Evolutionary conservation across 345 rosid genomes (phyloP).

Genomic region (Syzygium jambos): DNA sequence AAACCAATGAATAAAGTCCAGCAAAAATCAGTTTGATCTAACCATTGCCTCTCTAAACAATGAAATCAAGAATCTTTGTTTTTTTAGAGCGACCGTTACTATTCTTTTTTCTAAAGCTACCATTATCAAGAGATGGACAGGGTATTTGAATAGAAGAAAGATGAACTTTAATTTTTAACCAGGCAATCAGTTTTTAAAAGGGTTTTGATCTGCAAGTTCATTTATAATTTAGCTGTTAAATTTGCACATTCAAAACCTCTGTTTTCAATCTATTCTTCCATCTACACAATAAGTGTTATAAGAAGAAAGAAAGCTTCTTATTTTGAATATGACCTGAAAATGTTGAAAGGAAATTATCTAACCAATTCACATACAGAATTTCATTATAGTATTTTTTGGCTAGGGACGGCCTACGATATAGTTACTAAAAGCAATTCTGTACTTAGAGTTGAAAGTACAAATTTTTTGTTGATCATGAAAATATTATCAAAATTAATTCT

Average conservation of each 20-base stretch:
- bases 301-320: not conserved
- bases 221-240: not conserved
- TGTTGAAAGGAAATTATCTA: not conserved
- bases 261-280: not conserved
- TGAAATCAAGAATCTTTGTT: not conserved
- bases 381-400: not conserved
- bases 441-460: too few relatives aligned
- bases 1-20: not conserved
- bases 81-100: too few relatives aligned
- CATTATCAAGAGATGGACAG: not conserved
- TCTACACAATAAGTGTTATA: not conserved
- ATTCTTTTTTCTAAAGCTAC: not conserved
- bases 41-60: not conserved
- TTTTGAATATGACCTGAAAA: not conserved
- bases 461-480: too few relatives aligned
- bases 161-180: not conserved
- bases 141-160: not conserved
- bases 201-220: not conserved
- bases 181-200: not conserved
- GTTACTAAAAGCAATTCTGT: too few relatives aligned
- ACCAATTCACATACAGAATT: too few relatives aligned
- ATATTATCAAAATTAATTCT: too few relatives aligned
- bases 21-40: too few relatives aligned
- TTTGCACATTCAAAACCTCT: not conserved
- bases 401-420: too few relatives aligned